Evolutionary conservation across 1,284 basidiomycete species (phyloP), one percentile per base, ranked within the genome.

Genomic region (Takashimella koratensis): DNA sequence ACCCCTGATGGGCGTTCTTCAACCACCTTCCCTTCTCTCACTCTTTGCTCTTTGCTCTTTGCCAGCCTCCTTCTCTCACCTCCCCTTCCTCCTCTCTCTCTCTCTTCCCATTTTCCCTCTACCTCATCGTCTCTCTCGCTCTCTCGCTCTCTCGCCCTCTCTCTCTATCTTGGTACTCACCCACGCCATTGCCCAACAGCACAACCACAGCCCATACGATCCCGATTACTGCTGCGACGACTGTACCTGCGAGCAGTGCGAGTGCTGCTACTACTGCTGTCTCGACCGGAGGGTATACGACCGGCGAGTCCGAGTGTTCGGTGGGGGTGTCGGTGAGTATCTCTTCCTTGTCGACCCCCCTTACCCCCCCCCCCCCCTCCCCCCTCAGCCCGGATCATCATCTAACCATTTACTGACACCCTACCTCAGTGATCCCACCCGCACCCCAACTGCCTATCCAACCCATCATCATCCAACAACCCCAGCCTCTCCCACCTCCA

Each of bases 281-380:
- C 30, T 36, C 16, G 30, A 36, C 10, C 30, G 16, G 16, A 36
- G 30, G 16, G 10, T 36, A 36, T 36, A 36, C 30, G 30, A 36
- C 30, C 30, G 30, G 8, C 10, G 30, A 16, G 16, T 36, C 16
- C 30, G 10, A 36, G 30, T 36, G 30, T 36, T 36, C 30, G 10
- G 30, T 36, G 30, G 30, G 10, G 30, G 30, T 8, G 30, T 16
- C 16, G 30, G 30, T 36, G 16, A 36, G 30, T 36, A 36, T 47
- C 30, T 57, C 53, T 48, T 52, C 57, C 46, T 58, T 41, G 19
- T 52, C 46, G 47, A 51, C 39, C 25, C 30, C 44, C 51, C 8
- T 36, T 36, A 16, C 30, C 8, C 8, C 8, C 30, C 30, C 16
- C 30, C 8, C 30, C 16, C 16, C 30, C 16, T 36, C 8, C 30